Base-by-base conservation (phyloP, 2,329 filamentous ascomycete genomes). In the Dactylellina cionopaga region DNA sequence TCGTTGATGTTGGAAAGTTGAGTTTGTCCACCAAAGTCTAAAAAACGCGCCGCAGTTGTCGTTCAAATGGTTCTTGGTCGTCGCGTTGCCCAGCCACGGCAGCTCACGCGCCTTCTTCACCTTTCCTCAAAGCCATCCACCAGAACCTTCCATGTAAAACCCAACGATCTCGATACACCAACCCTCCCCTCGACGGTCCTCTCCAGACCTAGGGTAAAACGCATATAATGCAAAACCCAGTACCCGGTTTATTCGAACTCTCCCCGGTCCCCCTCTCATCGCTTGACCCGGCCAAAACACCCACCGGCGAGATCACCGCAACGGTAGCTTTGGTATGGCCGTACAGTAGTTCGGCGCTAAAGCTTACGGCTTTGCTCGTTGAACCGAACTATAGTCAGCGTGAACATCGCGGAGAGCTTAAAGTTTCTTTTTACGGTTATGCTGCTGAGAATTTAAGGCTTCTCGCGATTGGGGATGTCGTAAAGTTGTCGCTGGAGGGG, bases 301-400 rank as follows among this genome's bases (percentile, higher is more conserved):
- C 54, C 11, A 31, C 47, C 19, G 63, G 69, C 47, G 69, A 74
- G 39, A 74, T 77, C 27, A 69, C 68, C 19, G 76, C 74, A 22
- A 59, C 77, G 7, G 74, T 77, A 11, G 74, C 74, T 2, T 72
- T 76, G 19, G 49, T 76, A 22, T 77, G 76, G 76, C 76, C 76
- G 0, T 77, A 75, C 58, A 77, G 76, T 11, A 44, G 55, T 19
- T 76, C 74, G 37, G 74, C 69, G 39, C 64, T 72, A 24, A 75
- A 72, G n/a, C 54, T 77, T 31, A 76, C 74, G 24, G 64, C 76
- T 19, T 52, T 74, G 17, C 56, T 76, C 31, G 75, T 68, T 13
- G 76, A 77, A 27, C 52, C 68, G 17, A 75, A 77, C 43, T 71
- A 66, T 39, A 29, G 39, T 15, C 56, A 58, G 47, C 69, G 62